Evolutionary conservation across 805 yeast species (phyloP), one percentile per base, ranked within the genome.

Genomic region (Cyberlindnera bimundalis): DNA sequence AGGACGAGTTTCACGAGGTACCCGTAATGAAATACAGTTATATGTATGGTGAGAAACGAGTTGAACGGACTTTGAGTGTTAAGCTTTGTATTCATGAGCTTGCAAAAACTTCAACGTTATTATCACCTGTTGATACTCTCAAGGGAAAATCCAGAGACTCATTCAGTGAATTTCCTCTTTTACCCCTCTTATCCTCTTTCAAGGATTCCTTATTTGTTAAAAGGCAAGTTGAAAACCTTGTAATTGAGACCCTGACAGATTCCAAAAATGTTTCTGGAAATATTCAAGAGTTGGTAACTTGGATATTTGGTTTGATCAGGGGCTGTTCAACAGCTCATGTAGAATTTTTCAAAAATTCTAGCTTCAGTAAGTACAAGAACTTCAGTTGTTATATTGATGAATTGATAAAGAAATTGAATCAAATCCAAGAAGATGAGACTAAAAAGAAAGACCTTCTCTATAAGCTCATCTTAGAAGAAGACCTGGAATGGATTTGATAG

Each of bases 141-240:
- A 16, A 3, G n/a, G 34, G 37, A 2, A 5, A 5, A 5, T 25
- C 35, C 7, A 39, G 37, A 14, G 28, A 38, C 2, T 40, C 39
- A 14, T 49, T 35, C 32, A 31, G 57, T 13, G 59, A 59, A 32
- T 54, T 60, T 17, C 63, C 65, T 6, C 37, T 60, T 24, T 34
- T 58, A 9, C 58, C 62, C n/a, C 62, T 61, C 13, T 47, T 66
- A 21, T 59, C 72, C 2, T 56, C 70, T 3, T 53, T 60, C 29
- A 61, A 60, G 30, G 69, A 70, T 47, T 60, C 61, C 0, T 37
- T 54, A 1, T 63, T 58, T 42, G 61, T 67, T 1, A 60, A 61
- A 43, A 53, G 67, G 28, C 60, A 65, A 40, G 61, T 67, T 4
- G 73, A 70, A 42, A 36, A 64, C 15, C 33, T 61, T 9, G 50